These are phyloP conservation scores for Leccinum huronense DNA, from an alignment of 1,284 basidiomycete genomes.

Conservation along the genomic window DNA sequence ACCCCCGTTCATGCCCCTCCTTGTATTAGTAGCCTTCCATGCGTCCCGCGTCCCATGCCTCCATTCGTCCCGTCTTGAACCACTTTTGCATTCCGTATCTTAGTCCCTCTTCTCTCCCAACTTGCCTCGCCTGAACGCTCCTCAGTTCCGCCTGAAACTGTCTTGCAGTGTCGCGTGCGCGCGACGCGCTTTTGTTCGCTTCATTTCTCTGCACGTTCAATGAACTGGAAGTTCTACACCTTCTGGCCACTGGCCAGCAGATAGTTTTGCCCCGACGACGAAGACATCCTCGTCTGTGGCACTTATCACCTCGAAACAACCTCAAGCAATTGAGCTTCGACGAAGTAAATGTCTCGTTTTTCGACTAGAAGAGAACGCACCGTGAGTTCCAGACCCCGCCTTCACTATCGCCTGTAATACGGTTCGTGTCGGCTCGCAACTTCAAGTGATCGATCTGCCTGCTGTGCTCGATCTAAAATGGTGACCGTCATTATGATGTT, in stretches of 20 bases:
- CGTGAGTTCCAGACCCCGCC: conserved; percentile 13
- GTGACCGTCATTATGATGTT: conserved; percentile 40
- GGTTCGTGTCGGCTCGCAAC: conserved; percentile 48
- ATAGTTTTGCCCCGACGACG: conserved; percentile 80
- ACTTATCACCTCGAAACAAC: conserved; percentile 71
- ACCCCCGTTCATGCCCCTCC: conserved; percentile 43
- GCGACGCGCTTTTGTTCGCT: conserved; percentile 11
- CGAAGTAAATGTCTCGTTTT: conserved; percentile 62
- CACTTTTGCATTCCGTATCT: conserved; percentile 30
- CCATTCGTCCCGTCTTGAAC: conserved; percentile 43
- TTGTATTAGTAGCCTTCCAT: conserved; percentile 37
- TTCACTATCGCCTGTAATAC: conserved; percentile 1
- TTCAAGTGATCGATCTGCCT: conserved; percentile 71
- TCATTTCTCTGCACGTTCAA: conserved; percentile 9
- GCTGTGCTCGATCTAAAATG: conserved; percentile 95
- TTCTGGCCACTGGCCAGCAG: conserved; percentile 66
- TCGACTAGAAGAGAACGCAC: conserved; percentile 32
- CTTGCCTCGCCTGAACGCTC: conserved; percentile 48
- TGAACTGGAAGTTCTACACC: conserved; percentile 58
- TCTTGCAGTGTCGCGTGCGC: conserved; percentile 47
- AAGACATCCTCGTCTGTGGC: conserved; percentile 76
- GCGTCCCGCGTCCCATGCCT: conserved; percentile 45
- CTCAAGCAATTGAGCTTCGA: conserved; percentile 40
- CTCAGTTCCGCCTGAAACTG: conserved; percentile 48
- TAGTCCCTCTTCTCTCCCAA: conserved; percentile 37